These are phyloP conservation scores for Microsporum audouinii DNA, from an alignment of 2,329 filamentous ascomycete species.

Conservation along the genomic window DNA sequence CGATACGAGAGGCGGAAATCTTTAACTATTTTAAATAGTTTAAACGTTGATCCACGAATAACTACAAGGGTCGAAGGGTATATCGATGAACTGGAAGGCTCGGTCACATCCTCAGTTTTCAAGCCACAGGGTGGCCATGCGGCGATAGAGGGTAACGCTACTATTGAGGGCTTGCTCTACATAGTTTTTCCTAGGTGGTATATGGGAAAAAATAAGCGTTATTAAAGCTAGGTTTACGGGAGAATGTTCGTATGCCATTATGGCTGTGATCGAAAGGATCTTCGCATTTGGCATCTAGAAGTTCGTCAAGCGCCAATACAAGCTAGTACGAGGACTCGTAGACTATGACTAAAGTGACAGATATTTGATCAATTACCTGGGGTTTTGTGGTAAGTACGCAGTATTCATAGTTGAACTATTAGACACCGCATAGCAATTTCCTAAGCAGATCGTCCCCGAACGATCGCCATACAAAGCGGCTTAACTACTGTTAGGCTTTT, in stretches of 20 bases:
- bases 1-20: not conserved
- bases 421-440: not conserved
- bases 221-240: too few species aligned
- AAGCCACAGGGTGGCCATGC: not conserved
- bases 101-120: not conserved
- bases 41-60: not conserved
- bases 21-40: not conserved
- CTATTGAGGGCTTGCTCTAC: not conserved
- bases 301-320: not conserved
- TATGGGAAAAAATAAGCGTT: too few species aligned
- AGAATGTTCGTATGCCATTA: too few species aligned
- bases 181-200: not conserved
- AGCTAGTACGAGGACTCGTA: not conserved
- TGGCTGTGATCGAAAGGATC: not conserved
- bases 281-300: not conserved
- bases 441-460: not conserved
- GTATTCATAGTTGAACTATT: not conserved
- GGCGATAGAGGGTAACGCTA: not conserved
- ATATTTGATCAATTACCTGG: not conserved
- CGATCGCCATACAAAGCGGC: not conserved
- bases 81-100: too few species aligned
- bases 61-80: too few species aligned
- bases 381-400: not conserved
- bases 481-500: not conserved
- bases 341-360: not conserved